Evolutionary conservation across 306 rosid genomes (phyloP).

Genomic region (Vigna radiata): DNA sequence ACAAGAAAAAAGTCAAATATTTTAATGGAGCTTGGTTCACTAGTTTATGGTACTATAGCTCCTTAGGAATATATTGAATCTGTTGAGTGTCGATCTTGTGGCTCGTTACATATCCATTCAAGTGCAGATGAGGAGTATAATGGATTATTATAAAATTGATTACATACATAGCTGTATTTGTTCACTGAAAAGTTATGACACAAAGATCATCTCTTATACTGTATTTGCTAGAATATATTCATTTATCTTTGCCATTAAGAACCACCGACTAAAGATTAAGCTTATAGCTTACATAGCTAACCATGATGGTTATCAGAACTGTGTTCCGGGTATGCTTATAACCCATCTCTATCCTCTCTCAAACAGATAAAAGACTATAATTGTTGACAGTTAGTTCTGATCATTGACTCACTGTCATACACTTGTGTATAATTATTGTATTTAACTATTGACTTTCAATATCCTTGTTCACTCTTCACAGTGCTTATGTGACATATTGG

Average conservation of each 20-base stretch:
- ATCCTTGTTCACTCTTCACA: slow-evolving; percentile 65
- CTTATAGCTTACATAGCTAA: slow-evolving; percentile 22
- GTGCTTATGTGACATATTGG: slow-evolving; percentile 82
- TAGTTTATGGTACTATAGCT: not conserved
- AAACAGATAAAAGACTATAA: slow-evolving; percentile 18
- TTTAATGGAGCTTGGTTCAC: slow-evolving; percentile 28
- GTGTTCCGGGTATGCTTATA: slow-evolving; percentile 30
- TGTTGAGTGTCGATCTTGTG: not conserved
- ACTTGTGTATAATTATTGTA: slow-evolving; percentile 36
- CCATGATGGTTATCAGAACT: slow-evolving; percentile 31
- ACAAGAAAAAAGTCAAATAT: slow-evolving; percentile 1
- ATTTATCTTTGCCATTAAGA: slow-evolving; percentile 27
- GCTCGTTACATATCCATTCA: not conserved
- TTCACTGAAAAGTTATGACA: not conserved
- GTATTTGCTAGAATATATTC: slow-evolving; percentile 38
- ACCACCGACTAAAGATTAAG: slow-evolving; percentile 23
- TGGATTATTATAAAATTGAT: slow-evolving; percentile 9
- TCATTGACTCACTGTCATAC: slow-evolving; percentile 36
- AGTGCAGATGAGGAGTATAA: slow-evolving; percentile 14
- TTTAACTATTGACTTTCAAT: slow-evolving; percentile 25
- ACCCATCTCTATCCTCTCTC: slow-evolving; percentile 30
- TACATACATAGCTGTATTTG: not conserved
- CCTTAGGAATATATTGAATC: slow-evolving; percentile 9
- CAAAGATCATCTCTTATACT: slow-evolving; percentile 18
- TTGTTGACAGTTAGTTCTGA: slow-evolving; percentile 29